These are phyloP conservation scores for Glycine latifolia DNA, from an alignment of 306 rosid genomes.

Conservation along the genomic window DNA sequence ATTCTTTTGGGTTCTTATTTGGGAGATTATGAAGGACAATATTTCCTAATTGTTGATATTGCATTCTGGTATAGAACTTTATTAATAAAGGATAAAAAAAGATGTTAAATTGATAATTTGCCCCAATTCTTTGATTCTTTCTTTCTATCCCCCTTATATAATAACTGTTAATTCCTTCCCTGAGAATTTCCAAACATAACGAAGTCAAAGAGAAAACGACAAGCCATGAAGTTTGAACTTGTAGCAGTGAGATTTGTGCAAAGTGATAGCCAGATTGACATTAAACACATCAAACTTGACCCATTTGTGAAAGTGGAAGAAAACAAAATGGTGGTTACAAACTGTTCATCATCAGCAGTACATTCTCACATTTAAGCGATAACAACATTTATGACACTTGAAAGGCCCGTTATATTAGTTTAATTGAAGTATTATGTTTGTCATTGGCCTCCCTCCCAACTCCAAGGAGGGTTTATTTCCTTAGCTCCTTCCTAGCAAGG, in stretches of 20 bases:
- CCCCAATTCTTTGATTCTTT: background rate
- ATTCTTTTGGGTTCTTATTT: background rate
- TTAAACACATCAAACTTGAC: conserved; percentile 20
- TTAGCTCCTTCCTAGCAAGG: background rate
- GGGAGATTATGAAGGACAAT: background rate
- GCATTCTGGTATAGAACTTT: conserved; percentile 7
- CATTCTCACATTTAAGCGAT: conserved; percentile 5
- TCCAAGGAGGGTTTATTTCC: too few species aligned
- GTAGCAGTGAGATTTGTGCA: background rate
- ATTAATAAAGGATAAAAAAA: background rate
- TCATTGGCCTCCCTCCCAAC: background rate
- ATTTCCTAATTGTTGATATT: background rate
- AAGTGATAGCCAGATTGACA: conserved; percentile 3
- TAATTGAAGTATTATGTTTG: background rate
- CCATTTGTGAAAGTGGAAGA: background rate
- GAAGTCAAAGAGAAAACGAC: background rate
- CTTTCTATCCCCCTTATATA: background rate
- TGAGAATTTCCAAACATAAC: conserved; percentile 25
- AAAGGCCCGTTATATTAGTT: background rate
- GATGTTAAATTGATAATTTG: background rate
- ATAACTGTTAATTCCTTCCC: background rate
- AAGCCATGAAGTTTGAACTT: conserved; percentile 8
- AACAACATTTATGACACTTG: conserved; percentile 4
- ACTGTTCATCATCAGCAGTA: conserved; percentile 2
- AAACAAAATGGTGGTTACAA: background rate